Conservation (phyloP, 2,329 filamentous ascomycete genomes). For the Pseudogymnoascus sp. region DNA sequence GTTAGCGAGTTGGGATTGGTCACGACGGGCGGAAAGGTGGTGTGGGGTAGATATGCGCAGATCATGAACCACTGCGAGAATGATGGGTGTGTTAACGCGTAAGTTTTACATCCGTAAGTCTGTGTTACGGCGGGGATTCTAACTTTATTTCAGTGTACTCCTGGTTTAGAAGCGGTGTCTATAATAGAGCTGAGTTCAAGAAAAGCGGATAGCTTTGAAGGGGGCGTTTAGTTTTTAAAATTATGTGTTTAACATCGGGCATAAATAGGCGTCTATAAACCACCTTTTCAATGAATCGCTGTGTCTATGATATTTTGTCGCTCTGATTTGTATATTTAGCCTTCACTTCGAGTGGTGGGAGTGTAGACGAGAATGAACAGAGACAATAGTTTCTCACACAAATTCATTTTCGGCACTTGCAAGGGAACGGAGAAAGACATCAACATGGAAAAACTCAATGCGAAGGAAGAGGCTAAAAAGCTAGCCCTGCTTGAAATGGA, state of each 20-base stretch:
- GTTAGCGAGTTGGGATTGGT: slow-evolving; percentile 81
- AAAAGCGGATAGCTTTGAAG: slow-evolving; percentile 5
- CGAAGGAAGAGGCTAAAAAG: too few relatives aligned
- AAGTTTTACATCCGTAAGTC: neutral
- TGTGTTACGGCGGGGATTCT: neutral
- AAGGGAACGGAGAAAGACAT: too few relatives aligned
- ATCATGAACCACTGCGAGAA: slow-evolving; percentile 46
- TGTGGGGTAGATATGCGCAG: slow-evolving; percentile 76
- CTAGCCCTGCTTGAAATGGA: too few relatives aligned
- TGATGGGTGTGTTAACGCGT: slow-evolving; percentile 48
- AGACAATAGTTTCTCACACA: too few relatives aligned
- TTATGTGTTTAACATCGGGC: neutral
- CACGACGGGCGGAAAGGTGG: slow-evolving; percentile 80
- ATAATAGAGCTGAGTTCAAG: slow-evolving; percentile 1
- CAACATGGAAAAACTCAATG: too few relatives aligned
- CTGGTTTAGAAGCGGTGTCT: slow-evolving; percentile 8
- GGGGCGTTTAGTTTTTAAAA: slow-evolving; percentile 6
- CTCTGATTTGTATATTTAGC: neutral
- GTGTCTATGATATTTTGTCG: neutral
- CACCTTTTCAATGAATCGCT: neutral
- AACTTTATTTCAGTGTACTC: neutral
- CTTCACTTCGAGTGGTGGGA: too few relatives aligned
- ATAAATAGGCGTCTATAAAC: slow-evolving; percentile 4
- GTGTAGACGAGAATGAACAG: too few relatives aligned
- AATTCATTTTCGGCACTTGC: too few relatives aligned